Conservation (phyloP, 2,329 filamentous ascomycete genomes). For the Xylariaceae sp. region DNA sequence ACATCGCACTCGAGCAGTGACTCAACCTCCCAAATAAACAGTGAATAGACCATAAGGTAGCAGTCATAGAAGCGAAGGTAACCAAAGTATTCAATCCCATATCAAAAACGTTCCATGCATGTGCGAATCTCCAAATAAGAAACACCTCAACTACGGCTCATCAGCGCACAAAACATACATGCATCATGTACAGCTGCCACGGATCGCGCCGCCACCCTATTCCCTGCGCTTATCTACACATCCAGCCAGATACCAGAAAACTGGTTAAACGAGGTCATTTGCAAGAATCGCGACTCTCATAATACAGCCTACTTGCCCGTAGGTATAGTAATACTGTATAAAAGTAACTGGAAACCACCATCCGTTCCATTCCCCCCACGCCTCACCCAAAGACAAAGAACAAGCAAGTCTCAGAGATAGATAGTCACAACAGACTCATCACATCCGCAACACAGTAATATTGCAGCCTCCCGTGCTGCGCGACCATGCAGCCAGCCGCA, state of each 20-base stretch:
- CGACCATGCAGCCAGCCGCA: conserved; percentile 12
- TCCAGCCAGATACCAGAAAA: neutral
- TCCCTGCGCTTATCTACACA: neutral
- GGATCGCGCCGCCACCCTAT: neutral
- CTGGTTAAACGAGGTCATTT: neutral
- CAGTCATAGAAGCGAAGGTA: no score
- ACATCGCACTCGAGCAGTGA: no score
- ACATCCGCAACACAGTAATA: neutral
- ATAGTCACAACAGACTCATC: neutral
- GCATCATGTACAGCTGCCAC: neutral
- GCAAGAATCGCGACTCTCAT: no score
- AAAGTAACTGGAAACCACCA: neutral
- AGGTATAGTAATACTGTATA: no score
- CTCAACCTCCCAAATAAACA: no score
- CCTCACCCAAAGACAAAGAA: conserved; percentile 5
- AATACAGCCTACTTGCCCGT: no score
- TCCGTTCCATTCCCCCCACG: neutral
- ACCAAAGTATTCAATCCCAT: no score
- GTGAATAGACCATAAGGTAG: no score
- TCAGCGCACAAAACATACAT: neutral
- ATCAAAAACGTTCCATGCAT: no score
- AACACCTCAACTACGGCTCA: no score
- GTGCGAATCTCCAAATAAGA: no score
- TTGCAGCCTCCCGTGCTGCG: conserved; percentile 1
- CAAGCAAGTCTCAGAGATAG: neutral